These are phyloP conservation scores for Mycena pura DNA, from an alignment of 768 basidiomycete genomes.

Conservation along the genomic window DNA sequence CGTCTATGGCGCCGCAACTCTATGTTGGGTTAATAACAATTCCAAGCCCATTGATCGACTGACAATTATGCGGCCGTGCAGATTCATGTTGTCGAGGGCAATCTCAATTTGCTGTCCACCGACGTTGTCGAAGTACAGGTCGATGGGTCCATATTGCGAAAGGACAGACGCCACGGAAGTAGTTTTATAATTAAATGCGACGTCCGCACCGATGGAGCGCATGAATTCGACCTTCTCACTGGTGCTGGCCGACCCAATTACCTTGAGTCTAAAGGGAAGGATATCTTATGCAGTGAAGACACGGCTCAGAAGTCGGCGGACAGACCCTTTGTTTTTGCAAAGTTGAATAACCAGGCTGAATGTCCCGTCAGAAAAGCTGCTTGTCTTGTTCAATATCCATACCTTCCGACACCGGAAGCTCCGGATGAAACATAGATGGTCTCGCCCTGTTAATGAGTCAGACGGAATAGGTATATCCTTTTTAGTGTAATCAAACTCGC, in stretches of 20 bases:
- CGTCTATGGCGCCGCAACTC: conserved; percentile 34
- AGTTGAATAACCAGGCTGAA: conserved; percentile 42
- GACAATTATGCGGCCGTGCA: conserved; percentile 43
- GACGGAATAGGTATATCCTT: background rate
- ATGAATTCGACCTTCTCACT: conserved; percentile 65
- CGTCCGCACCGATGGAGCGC: conserved; percentile 57
- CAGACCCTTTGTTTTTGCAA: conserved; percentile 41
- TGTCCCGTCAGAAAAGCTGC: background rate
- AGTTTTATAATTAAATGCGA: conserved; percentile 70
- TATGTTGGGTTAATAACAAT: background rate
- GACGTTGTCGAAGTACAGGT: conserved; percentile 42
- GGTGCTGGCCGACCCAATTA: conserved; percentile 66
- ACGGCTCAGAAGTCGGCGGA: background rate
- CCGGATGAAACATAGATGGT: conserved; percentile 32
- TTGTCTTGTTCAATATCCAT: background rate
- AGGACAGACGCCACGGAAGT: conserved; percentile 50
- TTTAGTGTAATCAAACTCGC: background rate
- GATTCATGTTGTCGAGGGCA: conserved; percentile 43
- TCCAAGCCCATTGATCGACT: background rate
- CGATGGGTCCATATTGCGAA: background rate
- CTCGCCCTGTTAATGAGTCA: conserved; percentile 26
- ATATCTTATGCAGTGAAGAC: background rate
- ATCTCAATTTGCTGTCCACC: conserved; percentile 52
- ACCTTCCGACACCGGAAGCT: conserved; percentile 32
- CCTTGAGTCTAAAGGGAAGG: conserved; percentile 45